A percentile compares a stretch with the other conserved stretches of the same genome.
Evolutionary conservation across 169 alveolate species (phyloP).

Genomic region (Plasmodium cynomolgi): DNA sequence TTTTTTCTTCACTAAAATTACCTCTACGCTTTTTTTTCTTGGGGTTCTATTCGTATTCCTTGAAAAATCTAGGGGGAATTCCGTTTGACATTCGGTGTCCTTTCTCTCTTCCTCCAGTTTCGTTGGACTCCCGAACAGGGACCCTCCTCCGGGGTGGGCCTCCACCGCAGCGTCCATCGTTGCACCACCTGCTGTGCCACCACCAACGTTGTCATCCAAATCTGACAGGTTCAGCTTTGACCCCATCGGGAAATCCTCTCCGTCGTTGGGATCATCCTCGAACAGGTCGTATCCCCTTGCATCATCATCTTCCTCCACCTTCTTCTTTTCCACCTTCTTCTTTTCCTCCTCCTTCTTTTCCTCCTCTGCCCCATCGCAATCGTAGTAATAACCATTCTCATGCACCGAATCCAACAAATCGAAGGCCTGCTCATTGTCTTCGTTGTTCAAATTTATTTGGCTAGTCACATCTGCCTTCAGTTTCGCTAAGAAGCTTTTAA

Average conservation of each 20-base stretch:
- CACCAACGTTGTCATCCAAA: not conserved
- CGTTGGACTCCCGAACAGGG: not conserved
- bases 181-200: not conserved
- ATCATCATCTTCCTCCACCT: not conserved
- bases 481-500: not conserved
- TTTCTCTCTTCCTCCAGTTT: conserved; percentile 13
- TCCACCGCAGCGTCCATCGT: conserved; percentile 3
- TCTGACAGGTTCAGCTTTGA: not conserved
- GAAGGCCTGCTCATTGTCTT: conserved; percentile 18
- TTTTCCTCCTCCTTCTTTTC: not conserved
- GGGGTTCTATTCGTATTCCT: conserved; percentile 63
- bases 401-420: conserved; percentile 41
- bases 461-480: conserved; percentile 9
- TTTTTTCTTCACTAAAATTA: conserved; percentile 31
- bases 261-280: not conserved
- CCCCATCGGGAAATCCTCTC: not conserved
- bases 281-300: not conserved
- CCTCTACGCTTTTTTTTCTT: conserved; percentile 65
- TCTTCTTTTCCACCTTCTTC: not conserved
- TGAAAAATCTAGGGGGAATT: conserved; percentile 28
- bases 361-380: not conserved
- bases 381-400: not conserved
- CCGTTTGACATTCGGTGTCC: conserved; percentile 61
- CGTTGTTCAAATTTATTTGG: not conserved
- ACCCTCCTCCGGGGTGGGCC: not conserved